Conservation (phyloP, 805 yeast genomes). For the Wickerhamiella bombiphila region DNA sequence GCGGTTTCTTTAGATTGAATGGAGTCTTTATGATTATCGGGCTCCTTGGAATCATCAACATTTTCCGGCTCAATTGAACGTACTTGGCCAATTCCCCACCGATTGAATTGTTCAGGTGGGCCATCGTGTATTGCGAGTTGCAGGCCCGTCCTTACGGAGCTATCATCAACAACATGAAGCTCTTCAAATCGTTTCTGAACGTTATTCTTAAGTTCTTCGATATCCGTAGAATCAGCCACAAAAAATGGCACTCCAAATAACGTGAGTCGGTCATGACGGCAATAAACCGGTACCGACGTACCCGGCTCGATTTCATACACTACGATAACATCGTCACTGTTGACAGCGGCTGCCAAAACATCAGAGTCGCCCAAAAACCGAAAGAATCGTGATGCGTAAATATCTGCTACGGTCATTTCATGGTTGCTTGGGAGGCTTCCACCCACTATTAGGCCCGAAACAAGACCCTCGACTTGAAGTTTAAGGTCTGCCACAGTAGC, state of each 20-base stretch:
- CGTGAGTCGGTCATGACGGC: neutral
- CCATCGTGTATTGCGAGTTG: no score
- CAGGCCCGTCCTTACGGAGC: no score
- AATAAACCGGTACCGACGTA: neutral
- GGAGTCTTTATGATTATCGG: no score
- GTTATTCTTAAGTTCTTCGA: neutral
- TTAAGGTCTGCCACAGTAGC: conserved; percentile 52
- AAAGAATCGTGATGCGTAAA: conserved; percentile 56
- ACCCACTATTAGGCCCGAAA: conserved; percentile 10
- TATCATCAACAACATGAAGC: neutral
- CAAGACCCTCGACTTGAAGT: conserved; percentile 39
- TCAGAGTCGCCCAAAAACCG: conserved; percentile 52
- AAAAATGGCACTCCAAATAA: conserved; percentile 70
- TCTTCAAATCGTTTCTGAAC: neutral
- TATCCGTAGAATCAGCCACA: conserved; percentile 23
- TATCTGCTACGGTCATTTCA: conserved; percentile 38
- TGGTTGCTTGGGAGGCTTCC: no score
- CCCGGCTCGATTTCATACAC: conserved; percentile 36
- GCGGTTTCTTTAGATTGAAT: no score
- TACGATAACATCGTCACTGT: conserved; percentile 45
- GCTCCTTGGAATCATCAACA: no score
- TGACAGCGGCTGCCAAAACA: conserved; percentile 45
- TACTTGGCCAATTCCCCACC: no score
- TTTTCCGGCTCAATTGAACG: no score
- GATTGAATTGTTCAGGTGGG: no score